Evolutionary conservation across 2,329 filamentous ascomycete genomes (phyloP).

Genomic region (Aspergillus caelatus): DNA sequence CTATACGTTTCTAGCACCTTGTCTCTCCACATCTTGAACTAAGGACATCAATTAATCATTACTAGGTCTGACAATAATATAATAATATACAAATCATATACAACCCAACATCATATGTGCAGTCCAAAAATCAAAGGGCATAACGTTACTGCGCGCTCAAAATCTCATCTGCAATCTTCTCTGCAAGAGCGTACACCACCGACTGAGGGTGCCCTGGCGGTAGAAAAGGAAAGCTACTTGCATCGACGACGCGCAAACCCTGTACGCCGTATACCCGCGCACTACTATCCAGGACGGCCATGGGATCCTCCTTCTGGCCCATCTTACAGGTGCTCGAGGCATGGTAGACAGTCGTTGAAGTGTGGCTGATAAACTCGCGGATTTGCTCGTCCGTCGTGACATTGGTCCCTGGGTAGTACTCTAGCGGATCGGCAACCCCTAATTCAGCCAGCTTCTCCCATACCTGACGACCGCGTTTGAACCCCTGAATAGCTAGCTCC

Average conservation of each 20-base stretch:
- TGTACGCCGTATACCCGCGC: slow-evolving; percentile 34
- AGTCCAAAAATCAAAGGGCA: not conserved
- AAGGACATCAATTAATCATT: not conserved
- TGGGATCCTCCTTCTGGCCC: slow-evolving; percentile 33
- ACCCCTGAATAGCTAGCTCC: slow-evolving; percentile 46
- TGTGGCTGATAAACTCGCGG: slow-evolving; percentile 29
- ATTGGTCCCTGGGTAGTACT: slow-evolving; percentile 39
- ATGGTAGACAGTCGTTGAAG: slow-evolving; percentile 36
- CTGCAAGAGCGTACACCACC: slow-evolving; percentile 41
- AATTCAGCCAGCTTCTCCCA: slow-evolving; percentile 27
- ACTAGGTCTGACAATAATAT: not conserved
- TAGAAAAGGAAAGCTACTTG: slow-evolving; percentile 35
- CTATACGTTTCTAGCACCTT: not conserved
- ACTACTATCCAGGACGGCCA: slow-evolving; percentile 39
- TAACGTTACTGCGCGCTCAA: slow-evolving; percentile 3
- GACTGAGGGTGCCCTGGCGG: slow-evolving; percentile 43
- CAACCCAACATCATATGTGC: not conserved
- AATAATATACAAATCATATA: not conserved
- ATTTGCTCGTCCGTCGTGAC: slow-evolving; percentile 48
- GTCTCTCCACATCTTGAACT: not conserved
- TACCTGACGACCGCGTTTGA: slow-evolving; percentile 45
- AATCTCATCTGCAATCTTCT: slow-evolving; percentile 39
- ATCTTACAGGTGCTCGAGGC: slow-evolving; percentile 42
- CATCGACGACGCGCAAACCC: slow-evolving; percentile 38
- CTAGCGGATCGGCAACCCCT: slow-evolving; percentile 27